phyloP scores from a whole-genome alignment of 805 yeast genomes.

The Soucietia sequanensis region DNA sequence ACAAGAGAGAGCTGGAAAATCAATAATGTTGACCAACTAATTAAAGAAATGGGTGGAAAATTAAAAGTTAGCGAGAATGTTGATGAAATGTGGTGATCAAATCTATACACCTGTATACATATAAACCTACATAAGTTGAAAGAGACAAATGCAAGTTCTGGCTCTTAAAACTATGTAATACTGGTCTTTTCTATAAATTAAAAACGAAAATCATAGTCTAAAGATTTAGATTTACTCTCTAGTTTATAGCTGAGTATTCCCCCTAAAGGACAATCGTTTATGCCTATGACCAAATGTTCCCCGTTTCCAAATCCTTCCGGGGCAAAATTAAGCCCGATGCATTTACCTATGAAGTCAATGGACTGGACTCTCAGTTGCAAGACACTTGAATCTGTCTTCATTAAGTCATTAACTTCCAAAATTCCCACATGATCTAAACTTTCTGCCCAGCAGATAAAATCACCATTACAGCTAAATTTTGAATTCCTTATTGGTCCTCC shows the following conservation, averaged over 20 bases:
- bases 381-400: constrained; percentile 6
- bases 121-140: too few relatives aligned
- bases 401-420: constrained; percentile 36
- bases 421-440: constrained; percentile 58
- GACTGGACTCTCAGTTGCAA: constrained; percentile 37
- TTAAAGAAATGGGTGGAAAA: constrained; percentile 38
- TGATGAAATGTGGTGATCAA: constrained; percentile 43
- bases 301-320: constrained; percentile 42
- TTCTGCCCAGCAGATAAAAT: constrained; percentile 54
- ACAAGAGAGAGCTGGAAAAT: constrained; percentile 30
- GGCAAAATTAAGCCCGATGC: constrained; percentile 53
- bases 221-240: constrained; percentile 30
- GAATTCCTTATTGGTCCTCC: constrained; percentile 55
- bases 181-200: constrained; percentile 4
- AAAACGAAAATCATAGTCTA: constrained; percentile 41
- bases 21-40: constrained; percentile 26
- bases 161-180: too few relatives aligned
- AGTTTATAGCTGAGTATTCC: constrained; percentile 52
- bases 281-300: constrained; percentile 52
- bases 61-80: constrained; percentile 34
- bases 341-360: constrained; percentile 56
- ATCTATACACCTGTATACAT: background rate
- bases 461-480: constrained; percentile 46
- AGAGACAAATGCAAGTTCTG: background rate
- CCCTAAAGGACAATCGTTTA: constrained; percentile 55